phyloP scores from a whole-genome alignment of 805 yeast genomes.

The Suhomyces kilbournensis region DNA sequence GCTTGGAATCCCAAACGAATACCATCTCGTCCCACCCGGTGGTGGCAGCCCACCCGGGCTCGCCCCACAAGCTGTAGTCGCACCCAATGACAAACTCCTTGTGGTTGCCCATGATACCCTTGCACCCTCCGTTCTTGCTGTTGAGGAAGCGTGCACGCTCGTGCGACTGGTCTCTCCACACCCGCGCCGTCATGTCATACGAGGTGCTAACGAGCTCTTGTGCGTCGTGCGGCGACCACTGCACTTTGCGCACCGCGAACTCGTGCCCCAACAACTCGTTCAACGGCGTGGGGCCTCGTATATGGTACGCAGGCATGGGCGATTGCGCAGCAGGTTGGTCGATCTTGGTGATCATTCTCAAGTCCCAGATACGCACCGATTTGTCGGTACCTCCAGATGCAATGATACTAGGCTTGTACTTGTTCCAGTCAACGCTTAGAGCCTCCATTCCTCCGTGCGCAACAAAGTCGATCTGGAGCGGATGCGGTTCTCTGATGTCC shows the following conservation, averaged over 20 bases:
- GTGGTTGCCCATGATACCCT: slow-evolving; percentile 63
- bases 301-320: slow-evolving; percentile 41
- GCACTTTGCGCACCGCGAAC: slow-evolving; percentile 76
- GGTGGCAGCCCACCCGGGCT: slow-evolving; percentile 91
- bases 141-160: slow-evolving; percentile 49
- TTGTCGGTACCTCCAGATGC: slow-evolving; percentile 95
- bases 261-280: slow-evolving; percentile 86
- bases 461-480: slow-evolving; percentile 55
- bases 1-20: slow-evolving; percentile 76
- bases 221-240: slow-evolving; percentile 87
- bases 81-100: slow-evolving; percentile 89
- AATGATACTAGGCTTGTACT: slow-evolving; percentile 72
- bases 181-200: slow-evolving; percentile 88
- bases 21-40: slow-evolving; percentile 98
- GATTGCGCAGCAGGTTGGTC: slow-evolving; percentile 34
- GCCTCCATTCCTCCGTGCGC: slow-evolving; percentile 83
- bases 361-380: slow-evolving; percentile 81
- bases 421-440: slow-evolving; percentile 84
- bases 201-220: slow-evolving; percentile 71
- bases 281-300: slow-evolving; percentile 60
- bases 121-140: slow-evolving; percentile 46
- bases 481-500: slow-evolving; percentile 73
- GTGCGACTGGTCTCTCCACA: slow-evolving; percentile 77
- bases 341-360: slow-evolving; percentile 57
- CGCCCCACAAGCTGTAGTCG: slow-evolving; percentile 97